A percentile compares a stretch with the other conserved stretches of the same genome.
Evolutionary conservation across 768 basidiomycete species (phyloP).

Genomic region (Cystobasidium ongulense): DNA sequence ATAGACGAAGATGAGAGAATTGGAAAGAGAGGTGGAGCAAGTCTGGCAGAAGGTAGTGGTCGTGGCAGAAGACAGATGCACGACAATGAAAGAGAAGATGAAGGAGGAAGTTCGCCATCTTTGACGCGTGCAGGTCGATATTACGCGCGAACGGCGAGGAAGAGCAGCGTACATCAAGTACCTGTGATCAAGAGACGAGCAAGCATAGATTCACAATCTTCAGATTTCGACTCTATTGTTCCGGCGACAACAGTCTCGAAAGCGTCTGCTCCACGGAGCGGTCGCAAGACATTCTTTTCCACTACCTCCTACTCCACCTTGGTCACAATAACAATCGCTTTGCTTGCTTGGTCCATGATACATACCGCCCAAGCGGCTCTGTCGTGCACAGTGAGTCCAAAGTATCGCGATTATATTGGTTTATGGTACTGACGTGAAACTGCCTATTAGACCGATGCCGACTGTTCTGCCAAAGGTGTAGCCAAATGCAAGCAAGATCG

Average conservation of each 20-base stretch:
- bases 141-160: not conserved
- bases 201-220: not conserved
- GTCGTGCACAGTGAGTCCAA: slow-evolving; percentile 11
- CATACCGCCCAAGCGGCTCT: not conserved
- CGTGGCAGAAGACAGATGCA: not conserved
- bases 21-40: not conserved
- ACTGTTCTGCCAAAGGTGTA: not conserved
- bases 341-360: slow-evolving; percentile 6
- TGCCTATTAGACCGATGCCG: not conserved
- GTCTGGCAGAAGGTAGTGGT: not conserved
- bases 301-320: slow-evolving; percentile 19
- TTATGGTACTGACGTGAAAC: not conserved
- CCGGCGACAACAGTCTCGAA: not conserved
- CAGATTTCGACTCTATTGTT: not conserved
- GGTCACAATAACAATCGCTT: not conserved
- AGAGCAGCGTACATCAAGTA: not conserved
- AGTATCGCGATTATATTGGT: not conserved
- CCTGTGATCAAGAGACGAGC: not conserved
- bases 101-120: not conserved
- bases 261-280: not conserved
- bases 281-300: not conserved
- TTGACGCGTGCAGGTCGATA: not conserved
- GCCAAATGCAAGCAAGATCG: slow-evolving; percentile 17
- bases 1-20: not conserved
- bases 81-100: not conserved